Base-by-base conservation (phyloP, 1,284 basidiomycete species). In the Leccinum griseonigrum region DNA sequence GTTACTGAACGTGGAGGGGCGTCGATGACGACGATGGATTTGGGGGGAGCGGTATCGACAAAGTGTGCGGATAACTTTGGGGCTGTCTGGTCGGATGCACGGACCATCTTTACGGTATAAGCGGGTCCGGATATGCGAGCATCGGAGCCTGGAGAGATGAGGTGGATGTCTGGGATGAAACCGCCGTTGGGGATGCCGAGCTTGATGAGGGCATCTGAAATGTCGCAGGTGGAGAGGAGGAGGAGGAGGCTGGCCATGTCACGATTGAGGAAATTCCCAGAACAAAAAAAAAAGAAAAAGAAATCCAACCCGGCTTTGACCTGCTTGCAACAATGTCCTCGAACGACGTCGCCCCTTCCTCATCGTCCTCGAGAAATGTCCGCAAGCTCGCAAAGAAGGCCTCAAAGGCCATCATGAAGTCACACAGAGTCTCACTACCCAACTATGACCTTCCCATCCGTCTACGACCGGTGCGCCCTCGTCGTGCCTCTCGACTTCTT, bases 131-230 rank as follows among this genome's bases (percentile, higher is more conserved):
- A 84, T 62, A 88, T 74, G 50, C 75, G 78, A 13, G 75, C 65
- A 7, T 71, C 54, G 2, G 62, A 62, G 1, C 22, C 22, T 22
- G 86, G 83, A 18, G 85, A 86, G 58, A 83, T 74, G 66, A 85
- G 79, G 52, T 84, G 78, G 29, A 98, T 85, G 73, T 96, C 94
- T 1, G 94, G 88, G 38, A 98, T 81, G 70, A 87, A 83, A 0
- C 96, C 95, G 1, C 95, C 95, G 68, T 88, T 83, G 4, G 83
- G 79, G 5, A 86, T 71, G 13, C 88, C 87, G 38, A 98, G 86
- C 75, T 94, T 96, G 70, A 96, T 80, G 69, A 98, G 84, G 1
- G 94, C 94, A 75, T 98, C 96, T 1, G 95, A 95, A 18, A 98
- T 81, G 81, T 97, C 90, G 77, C 91, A 92, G 43, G 90, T 83